Base-by-base conservation (phyloP, 2,329 filamentous ascomycete species). In the Fusarium veterinarium region DNA sequence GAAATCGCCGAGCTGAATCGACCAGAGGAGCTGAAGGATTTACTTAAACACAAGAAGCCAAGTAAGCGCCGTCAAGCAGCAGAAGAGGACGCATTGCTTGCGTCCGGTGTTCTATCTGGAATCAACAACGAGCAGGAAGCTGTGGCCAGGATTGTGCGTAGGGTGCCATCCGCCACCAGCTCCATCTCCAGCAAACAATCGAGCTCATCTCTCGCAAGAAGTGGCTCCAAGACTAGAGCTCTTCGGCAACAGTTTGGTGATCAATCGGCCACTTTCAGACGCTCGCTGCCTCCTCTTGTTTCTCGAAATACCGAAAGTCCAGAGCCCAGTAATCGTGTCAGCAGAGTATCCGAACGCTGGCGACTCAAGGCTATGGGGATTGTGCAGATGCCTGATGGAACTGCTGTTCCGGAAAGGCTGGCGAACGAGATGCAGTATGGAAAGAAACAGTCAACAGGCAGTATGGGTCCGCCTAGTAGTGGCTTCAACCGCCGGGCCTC, bases 361-460 rank as follows among this genome's bases (percentile, higher is more conserved):
- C 79, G 81, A 9, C 79, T 87, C 64, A 86, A 86, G 57, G 84
- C 84, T 45, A 86, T 86, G 84, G 85, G 84, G 14, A 82, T 89
- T 23, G 85, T 88, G 6, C 85, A 84, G 68, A 84, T 88, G 83
- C 83, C 85, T 8, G 84, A 89, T 68, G 84, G 87, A n/a, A 84
- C 86, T 52, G 87, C 86, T 67, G 74, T 88, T 6, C 87, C 87
- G 10, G 87, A 89, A 69, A 82, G 83, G 6, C 80, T 90, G 44
- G 86, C 85, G 17, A 74, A 83, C 40, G 84, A 87, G 31, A 83
- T 86, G 73, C 76, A 84, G 44, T 79, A 81, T 60, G 81, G 83
- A 49, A 83, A 83, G 31, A 84, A 84, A 82, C 67, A 80, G 81
- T 11, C 83, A 81, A 60, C 75, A 6, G 67, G 83, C 5, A 82